These are phyloP conservation scores for Candida tallmaniae DNA, from an alignment of 805 yeast species.

Conservation along the genomic window DNA sequence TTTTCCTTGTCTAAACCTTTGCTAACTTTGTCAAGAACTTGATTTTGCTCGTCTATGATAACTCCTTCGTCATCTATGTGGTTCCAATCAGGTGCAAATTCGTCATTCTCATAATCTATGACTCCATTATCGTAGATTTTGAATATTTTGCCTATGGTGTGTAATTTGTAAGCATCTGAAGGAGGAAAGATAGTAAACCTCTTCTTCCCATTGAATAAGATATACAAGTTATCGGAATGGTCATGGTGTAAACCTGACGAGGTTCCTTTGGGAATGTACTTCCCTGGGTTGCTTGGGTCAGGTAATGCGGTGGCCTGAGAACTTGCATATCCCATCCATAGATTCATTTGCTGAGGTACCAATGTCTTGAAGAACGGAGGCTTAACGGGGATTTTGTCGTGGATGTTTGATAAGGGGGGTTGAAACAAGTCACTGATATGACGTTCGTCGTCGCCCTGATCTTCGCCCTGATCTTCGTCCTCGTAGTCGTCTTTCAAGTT, in stretches of 20 bases:
- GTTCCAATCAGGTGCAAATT: conserved; percentile 60
- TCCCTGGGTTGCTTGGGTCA: conserved; percentile 19
- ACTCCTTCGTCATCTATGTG: conserved; percentile 61
- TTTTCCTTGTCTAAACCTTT: conserved; percentile 15
- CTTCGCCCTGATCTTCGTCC: conserved; percentile 11
- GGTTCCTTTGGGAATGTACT: conserved; percentile 52
- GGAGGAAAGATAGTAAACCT: conserved; percentile 68
- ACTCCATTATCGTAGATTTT: conserved; percentile 57
- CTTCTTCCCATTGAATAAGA: conserved; percentile 56
- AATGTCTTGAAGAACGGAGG: conserved; percentile 41
- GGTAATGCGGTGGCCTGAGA: conserved; percentile 8
- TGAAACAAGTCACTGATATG: conserved; percentile 52
- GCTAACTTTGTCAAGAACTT: conserved; percentile 9
- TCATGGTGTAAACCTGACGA: conserved; percentile 79
- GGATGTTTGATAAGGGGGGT: conserved; percentile 50
- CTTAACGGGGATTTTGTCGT: conserved; percentile 27
- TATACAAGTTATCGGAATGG: conserved; percentile 72
- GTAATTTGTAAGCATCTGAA: conserved; percentile 50
- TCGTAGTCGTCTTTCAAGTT: conserved; percentile 48
- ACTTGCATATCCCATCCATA: conserved; percentile 58
- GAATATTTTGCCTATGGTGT: conserved; percentile 61
- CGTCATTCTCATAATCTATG: conserved; percentile 55
- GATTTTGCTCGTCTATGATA: conserved; percentile 37
- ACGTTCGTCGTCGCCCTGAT: conserved; percentile 8
- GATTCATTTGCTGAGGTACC: conserved; percentile 65